These are phyloP conservation scores for Macrophomina tecta DNA, from an alignment of 2,329 filamentous ascomycete species.

Conservation along the genomic window DNA sequence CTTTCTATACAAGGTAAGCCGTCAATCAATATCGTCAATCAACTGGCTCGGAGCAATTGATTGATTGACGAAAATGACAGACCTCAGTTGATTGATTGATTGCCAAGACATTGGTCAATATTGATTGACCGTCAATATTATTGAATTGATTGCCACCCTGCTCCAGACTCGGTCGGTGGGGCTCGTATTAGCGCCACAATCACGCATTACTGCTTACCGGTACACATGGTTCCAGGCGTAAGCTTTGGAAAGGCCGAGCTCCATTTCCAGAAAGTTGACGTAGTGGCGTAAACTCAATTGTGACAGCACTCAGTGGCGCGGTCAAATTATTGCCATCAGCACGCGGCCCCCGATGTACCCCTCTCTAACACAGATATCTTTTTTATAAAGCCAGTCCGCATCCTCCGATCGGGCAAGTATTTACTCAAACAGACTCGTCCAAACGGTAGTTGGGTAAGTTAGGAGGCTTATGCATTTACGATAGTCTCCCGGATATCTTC, in stretches of 20 bases:
- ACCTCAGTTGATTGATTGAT: too few species aligned
- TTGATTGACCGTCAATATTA: too few species aligned
- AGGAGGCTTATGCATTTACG: background rate
- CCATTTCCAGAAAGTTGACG: too few species aligned
- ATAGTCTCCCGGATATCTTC: background rate
- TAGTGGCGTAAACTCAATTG: too few species aligned
- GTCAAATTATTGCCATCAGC: slow-evolving; percentile 8
- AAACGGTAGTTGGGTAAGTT: background rate
- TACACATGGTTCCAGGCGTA: slow-evolving; percentile 1
- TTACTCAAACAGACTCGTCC: slow-evolving; percentile 7
- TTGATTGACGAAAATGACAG: too few species aligned
- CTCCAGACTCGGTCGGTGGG: background rate
- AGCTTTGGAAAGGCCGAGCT: too few species aligned
- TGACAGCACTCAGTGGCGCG: background rate
- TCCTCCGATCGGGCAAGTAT: background rate
- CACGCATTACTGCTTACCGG: slow-evolving; percentile 25
- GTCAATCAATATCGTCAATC: too few species aligned
- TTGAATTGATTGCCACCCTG: too few species aligned
- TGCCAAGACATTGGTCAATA: too few species aligned
- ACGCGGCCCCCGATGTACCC: slow-evolving; percentile 3
- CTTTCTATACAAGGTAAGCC: too few species aligned
- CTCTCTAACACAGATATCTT: background rate
- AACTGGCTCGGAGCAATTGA: too few species aligned
- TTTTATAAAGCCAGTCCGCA: background rate
- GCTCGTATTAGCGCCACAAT: slow-evolving; percentile 5